Evolutionary conservation across 768 basidiomycete species (phyloP).

Genomic region (Phlebiopsis gigantea): DNA sequence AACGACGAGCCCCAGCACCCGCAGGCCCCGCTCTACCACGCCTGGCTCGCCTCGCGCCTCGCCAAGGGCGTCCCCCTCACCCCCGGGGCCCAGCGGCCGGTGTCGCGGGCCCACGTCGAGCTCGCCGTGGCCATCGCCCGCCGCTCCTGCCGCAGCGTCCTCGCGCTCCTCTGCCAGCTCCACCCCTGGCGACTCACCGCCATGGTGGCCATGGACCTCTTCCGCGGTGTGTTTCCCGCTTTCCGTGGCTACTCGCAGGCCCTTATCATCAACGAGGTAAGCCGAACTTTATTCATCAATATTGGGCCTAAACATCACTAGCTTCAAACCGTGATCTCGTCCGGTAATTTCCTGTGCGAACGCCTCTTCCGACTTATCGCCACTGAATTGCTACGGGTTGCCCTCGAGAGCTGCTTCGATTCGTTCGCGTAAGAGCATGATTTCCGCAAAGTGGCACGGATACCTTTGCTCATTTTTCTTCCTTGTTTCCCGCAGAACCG

Average conservation of each 20-base stretch:
- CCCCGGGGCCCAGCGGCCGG: conserved; percentile 67
- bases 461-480: neutral
- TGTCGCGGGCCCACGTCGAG: conserved; percentile 49
- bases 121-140: conserved; percentile 53
- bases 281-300: conserved; percentile 24
- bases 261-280: conserved; percentile 77
- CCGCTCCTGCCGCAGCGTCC: conserved; percentile 50
- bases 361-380: conserved; percentile 53
- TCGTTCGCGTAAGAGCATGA: conserved; percentile 58
- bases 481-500: conserved; percentile 35
- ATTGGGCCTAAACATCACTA: conserved; percentile 24
- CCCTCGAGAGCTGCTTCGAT: conserved; percentile 62
- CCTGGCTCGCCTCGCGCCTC: conserved; percentile 25
- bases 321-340: conserved; percentile 66
- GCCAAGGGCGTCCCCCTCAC: conserved; percentile 19
- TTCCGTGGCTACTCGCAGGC: conserved; percentile 85
- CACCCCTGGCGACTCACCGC: conserved; percentile 68
- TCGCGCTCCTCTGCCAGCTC: conserved; percentile 42
- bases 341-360: conserved; percentile 67
- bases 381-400: conserved; percentile 59
- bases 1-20: neutral
- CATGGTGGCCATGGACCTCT: conserved; percentile 64
- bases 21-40: conserved; percentile 16
- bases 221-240: conserved; percentile 74
- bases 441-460: neutral